Evolutionary conservation across 2,329 filamentous ascomycete genomes (phyloP).

Genomic region (Pyrenophora seminiperda): DNA sequence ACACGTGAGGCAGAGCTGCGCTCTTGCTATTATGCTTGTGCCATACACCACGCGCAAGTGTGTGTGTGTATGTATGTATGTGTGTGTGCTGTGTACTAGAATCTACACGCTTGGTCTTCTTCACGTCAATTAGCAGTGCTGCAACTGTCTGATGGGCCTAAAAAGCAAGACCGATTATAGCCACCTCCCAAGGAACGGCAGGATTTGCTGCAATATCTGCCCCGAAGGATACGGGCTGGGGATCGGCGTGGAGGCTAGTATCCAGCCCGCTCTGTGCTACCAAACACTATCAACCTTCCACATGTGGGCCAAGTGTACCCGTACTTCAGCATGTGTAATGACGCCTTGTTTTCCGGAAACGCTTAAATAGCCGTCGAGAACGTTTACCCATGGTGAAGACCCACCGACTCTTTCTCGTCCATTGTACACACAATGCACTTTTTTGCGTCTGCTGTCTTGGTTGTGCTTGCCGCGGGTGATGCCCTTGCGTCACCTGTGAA

Average conservation of each 20-base stretch:
- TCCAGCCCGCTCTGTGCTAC: not conserved
- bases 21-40: too few species aligned
- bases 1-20: too few species aligned
- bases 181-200: not conserved
- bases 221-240: not conserved
- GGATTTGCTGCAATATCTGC: not conserved
- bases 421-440: constrained; percentile 13
- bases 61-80: too few species aligned
- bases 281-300: constrained; percentile 9
- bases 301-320: constrained; percentile 3
- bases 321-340: not conserved
- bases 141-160: not conserved
- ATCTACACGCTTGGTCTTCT: too few species aligned
- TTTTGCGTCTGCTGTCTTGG: constrained; percentile 30
- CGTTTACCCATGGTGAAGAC: not conserved
- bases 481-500: constrained; percentile 46
- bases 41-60: too few species aligned
- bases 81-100: too few species aligned
- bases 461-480: constrained; percentile 34
- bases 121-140: not conserved
- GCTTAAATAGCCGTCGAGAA: constrained; percentile 13
- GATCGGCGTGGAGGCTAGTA: constrained; percentile 9
- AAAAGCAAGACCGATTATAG: not conserved
- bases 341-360: not conserved
- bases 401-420: not conserved